These are phyloP conservation scores for Aspergillus transmontanensis DNA, from an alignment of 2,329 filamentous ascomycete species.

Conservation along the genomic window DNA sequence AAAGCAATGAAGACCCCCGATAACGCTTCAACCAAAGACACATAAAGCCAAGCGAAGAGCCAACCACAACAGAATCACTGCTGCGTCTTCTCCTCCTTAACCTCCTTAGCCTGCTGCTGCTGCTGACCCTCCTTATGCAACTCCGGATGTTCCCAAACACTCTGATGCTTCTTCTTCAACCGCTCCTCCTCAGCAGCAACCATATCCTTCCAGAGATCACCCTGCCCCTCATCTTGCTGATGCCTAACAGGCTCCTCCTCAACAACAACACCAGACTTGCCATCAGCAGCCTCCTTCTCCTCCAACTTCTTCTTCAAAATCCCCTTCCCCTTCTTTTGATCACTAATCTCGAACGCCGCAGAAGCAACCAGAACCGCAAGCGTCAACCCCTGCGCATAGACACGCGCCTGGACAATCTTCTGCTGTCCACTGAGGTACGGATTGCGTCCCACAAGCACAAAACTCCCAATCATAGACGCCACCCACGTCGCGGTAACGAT, in stretches of 20 bases:
- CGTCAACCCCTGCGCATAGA: slow-evolving; percentile 89
- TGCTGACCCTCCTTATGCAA: background rate
- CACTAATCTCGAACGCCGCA: slow-evolving; percentile 78
- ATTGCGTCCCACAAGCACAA: slow-evolving; percentile 76
- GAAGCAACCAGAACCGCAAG: slow-evolving; percentile 80
- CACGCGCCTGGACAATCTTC: slow-evolving; percentile 91
- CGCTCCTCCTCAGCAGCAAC: slow-evolving; percentile 51
- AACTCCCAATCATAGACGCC: slow-evolving; percentile 73
- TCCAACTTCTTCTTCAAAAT: slow-evolving; percentile 59
- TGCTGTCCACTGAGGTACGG: slow-evolving; percentile 73
- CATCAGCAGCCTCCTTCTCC: slow-evolving; percentile 71
- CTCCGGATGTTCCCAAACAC: slow-evolving; percentile 35
- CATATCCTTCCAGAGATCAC: slow-evolving; percentile 82
- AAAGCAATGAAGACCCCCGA: background rate
- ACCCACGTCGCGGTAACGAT: slow-evolving; percentile 84
- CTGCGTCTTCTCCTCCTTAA: background rate
- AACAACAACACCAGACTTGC: slow-evolving; percentile 60
- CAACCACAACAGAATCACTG: background rate
- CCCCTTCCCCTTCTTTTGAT: slow-evolving; percentile 70
- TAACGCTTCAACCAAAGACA: background rate
- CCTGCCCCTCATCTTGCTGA: slow-evolving; percentile 65
- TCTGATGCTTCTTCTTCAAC: slow-evolving; percentile 44
- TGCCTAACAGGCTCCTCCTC: slow-evolving; percentile 82
- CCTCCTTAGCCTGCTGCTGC: background rate
- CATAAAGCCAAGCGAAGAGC: no score